A percentile compares a stretch with the other conserved stretches of the same genome.
These are phyloP conservation scores for Boletus huronensis DNA, from an alignment of 768 basidiomycete species.

Conservation along the genomic window DNA sequence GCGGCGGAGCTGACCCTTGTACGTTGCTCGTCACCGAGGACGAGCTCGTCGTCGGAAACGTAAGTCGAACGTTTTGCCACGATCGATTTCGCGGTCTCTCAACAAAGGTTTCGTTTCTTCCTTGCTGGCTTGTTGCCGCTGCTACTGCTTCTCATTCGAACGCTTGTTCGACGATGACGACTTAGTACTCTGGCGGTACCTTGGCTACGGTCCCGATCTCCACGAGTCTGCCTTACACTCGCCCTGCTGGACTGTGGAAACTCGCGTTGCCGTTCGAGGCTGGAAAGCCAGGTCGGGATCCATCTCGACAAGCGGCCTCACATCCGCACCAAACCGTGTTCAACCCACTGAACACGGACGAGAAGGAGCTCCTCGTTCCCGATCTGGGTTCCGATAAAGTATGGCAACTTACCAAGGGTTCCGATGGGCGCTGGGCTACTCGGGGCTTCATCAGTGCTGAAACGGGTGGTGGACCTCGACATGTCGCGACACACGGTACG, in stretches of 20 bases:
- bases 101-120: neutral
- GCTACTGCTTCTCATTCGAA: too few species aligned
- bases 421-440: conserved; percentile 46
- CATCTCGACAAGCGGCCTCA: conserved; percentile 61
- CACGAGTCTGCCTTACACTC: conserved; percentile 43
- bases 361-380: conserved; percentile 62
- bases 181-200: conserved; percentile 67
- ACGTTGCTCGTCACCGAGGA: conserved; percentile 54
- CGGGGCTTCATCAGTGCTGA: conserved; percentile 46
- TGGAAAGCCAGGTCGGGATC: conserved; percentile 57
- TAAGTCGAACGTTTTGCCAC: conserved; percentile 38
- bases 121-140: neutral
- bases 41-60: conserved; percentile 68
- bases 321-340: conserved; percentile 74
- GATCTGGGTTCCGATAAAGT: conserved; percentile 76
- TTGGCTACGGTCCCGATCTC: conserved; percentile 56
- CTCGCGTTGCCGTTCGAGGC: conserved; percentile 38
- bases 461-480: conserved; percentile 67
- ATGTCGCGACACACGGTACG: conserved; percentile 62
- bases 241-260: conserved; percentile 30
- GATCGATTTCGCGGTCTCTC: neutral
- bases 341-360: conserved; percentile 39
- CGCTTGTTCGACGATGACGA: too few species aligned
- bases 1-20: conserved; percentile 63
- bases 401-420: conserved; percentile 47